Evolutionary conservation across 1,139 yeast species (phyloP).

Genomic region (Keqinozyma sinolaborantium): DNA sequence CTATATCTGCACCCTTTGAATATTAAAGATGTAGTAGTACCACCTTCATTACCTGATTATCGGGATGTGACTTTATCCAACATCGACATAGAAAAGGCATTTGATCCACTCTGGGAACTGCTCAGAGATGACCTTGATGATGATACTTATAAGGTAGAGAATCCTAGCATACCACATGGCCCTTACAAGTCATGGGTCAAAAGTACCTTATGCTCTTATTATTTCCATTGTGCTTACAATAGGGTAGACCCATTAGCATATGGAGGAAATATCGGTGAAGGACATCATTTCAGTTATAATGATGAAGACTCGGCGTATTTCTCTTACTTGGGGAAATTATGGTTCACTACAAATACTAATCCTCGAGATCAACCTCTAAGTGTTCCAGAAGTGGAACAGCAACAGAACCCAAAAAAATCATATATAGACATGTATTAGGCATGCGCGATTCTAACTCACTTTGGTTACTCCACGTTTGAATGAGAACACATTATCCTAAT

Average conservation of each 20-base stretch:
- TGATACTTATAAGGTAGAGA: conserved; percentile 28
- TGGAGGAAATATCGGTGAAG: conserved; percentile 15
- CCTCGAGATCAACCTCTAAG: background rate
- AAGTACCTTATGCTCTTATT: conserved; percentile 47
- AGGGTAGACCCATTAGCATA: conserved; percentile 38
- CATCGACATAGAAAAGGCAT: conserved; percentile 16
- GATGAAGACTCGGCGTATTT: conserved; percentile 13
- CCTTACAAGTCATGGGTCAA: conserved; percentile 63
- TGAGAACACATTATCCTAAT: too few relatives aligned
- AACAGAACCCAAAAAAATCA: too few relatives aligned
- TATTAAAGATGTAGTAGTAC: conserved; percentile 52
- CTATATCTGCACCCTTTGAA: conserved; percentile 43
- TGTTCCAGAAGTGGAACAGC: too few relatives aligned
- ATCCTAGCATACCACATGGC: conserved; percentile 18
- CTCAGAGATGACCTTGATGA: conserved; percentile 34
- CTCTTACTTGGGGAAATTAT: conserved; percentile 34
- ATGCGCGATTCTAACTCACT: too few relatives aligned
- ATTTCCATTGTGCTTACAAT: conserved; percentile 61
- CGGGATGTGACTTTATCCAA: conserved; percentile 37
- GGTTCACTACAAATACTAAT: conserved; percentile 29
- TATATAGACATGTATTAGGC: too few relatives aligned
- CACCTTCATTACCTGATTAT: conserved; percentile 43
- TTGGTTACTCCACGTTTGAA: too few relatives aligned
- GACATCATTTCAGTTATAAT: conserved; percentile 22
- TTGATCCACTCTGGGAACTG: conserved; percentile 22